Evolutionary conservation across 1,284 basidiomycete species (phyloP).

Genomic region (Leccinum variabile): DNA sequence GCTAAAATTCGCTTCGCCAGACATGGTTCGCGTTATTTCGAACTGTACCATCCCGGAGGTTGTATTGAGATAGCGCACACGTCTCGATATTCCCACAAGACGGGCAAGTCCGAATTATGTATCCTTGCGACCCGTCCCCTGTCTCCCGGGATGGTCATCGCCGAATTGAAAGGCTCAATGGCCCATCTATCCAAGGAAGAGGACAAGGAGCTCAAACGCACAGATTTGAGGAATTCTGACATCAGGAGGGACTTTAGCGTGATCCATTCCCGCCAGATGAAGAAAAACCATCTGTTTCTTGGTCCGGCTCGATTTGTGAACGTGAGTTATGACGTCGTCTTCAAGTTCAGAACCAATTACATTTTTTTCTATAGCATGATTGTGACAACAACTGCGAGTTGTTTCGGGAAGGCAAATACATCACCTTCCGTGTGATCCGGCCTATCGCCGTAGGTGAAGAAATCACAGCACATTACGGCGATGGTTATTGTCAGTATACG

Average conservation of each 20-base stretch:
- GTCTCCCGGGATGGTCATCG: slow-evolving; percentile 69
- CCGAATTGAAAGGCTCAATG: slow-evolving; percentile 85
- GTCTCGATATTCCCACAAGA: slow-evolving; percentile 77
- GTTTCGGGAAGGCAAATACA: slow-evolving; percentile 83
- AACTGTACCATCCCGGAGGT: slow-evolving; percentile 78
- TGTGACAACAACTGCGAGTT: slow-evolving; percentile 89
- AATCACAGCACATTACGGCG: slow-evolving; percentile 83
- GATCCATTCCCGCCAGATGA: slow-evolving; percentile 86
- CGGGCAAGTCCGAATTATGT: slow-evolving; percentile 88
- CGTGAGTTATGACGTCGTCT: slow-evolving; percentile 50
- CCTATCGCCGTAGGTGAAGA: slow-evolving; percentile 83
- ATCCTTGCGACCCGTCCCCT: slow-evolving; percentile 82
- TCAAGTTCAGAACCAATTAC: slow-evolving; percentile 19
- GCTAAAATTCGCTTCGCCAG: slow-evolving; percentile 42
- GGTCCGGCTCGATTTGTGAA: slow-evolving; percentile 95
- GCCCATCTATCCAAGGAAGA: slow-evolving; percentile 81
- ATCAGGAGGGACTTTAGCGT: slow-evolving; percentile 88
- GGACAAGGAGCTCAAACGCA: slow-evolving; percentile 77
- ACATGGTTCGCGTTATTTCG: slow-evolving; percentile 84
- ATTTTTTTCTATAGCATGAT: slow-evolving; percentile 65
- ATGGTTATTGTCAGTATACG: slow-evolving; percentile 73
- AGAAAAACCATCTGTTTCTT: slow-evolving; percentile 89
- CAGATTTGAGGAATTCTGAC: slow-evolving; percentile 65
- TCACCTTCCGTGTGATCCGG: slow-evolving; percentile 84
- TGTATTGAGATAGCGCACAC: slow-evolving; percentile 87